phyloP scores from a whole-genome alignment of 1,139 yeast species.

The Yamadazyma triangularis region DNA sequence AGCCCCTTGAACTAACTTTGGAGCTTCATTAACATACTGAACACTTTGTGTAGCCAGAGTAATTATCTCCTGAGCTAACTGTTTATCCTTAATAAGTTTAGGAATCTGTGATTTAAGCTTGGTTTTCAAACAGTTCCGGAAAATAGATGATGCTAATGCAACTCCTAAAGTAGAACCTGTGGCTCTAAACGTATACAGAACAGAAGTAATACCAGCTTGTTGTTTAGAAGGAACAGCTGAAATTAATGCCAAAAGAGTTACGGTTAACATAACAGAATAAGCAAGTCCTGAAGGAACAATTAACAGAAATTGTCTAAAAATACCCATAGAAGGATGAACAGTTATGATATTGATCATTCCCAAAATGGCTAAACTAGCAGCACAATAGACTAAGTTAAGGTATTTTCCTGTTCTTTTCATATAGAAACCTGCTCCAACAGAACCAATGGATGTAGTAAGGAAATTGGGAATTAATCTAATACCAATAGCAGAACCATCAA shows the following conservation, averaged over 20 bases:
- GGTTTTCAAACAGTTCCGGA: slow-evolving; percentile 32
- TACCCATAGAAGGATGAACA: slow-evolving; percentile 36
- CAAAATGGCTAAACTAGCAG: slow-evolving; percentile 40
- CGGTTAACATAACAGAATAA: slow-evolving; percentile 54
- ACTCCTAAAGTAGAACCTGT: slow-evolving; percentile 71
- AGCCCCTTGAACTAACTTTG: slow-evolving; percentile 40
- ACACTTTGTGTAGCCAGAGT: slow-evolving; percentile 48
- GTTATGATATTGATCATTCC: slow-evolving; percentile 39
- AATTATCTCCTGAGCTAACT: slow-evolving; percentile 39
- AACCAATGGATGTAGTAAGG: slow-evolving; percentile 59
- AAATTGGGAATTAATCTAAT: slow-evolving; percentile 59
- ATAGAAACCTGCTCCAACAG: slow-evolving; percentile 61
- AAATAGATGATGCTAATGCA: slow-evolving; percentile 58
- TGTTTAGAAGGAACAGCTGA: slow-evolving; percentile 53
- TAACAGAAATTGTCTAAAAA: slow-evolving; percentile 27
- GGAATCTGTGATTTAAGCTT: slow-evolving; percentile 15
- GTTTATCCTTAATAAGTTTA: slow-evolving; percentile 20
- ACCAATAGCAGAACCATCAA: slow-evolving; percentile 57
- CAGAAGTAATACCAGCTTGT: slow-evolving; percentile 69
- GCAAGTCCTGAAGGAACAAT: slow-evolving; percentile 50
- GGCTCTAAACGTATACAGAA: slow-evolving; percentile 67
- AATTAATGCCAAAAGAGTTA: slow-evolving; percentile 59
- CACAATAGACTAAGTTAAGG: slow-evolving; percentile 40
- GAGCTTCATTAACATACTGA: slow-evolving; percentile 49
- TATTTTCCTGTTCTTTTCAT: slow-evolving; percentile 68